A percentile compares a stretch with the other conserved stretches of the same genome.
Evolutionary conservation across 441 rosid species (phyloP).

Genomic region (Erysimum cheiri): DNA sequence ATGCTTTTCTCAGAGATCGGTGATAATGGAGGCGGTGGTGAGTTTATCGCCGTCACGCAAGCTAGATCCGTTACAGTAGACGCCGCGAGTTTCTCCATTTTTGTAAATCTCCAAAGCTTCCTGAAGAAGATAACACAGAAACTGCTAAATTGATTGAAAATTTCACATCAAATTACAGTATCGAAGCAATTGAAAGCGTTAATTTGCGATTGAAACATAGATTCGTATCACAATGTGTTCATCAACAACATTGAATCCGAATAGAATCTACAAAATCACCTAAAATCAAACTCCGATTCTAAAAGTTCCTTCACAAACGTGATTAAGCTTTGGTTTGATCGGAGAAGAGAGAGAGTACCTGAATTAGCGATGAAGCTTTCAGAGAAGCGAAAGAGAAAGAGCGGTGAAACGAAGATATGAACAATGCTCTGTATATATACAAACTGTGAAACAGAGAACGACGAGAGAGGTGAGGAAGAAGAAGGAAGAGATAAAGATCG

Average conservation of each 20-base stretch:
- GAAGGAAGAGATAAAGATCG: conserved; percentile 19
- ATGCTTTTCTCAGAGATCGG: conserved; percentile 40
- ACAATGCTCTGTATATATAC: conserved; percentile 24
- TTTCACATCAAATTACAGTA: no score
- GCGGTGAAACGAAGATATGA: conserved; percentile 39
- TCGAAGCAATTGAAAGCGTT: no score
- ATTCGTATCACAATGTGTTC: not conserved
- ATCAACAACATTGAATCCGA: conserved; percentile 8
- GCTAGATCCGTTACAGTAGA: conserved; percentile 49
- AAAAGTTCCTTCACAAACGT: not conserved
- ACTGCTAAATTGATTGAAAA: not conserved
- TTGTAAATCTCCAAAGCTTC: conserved; percentile 16
- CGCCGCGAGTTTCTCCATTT: conserved; percentile 57
- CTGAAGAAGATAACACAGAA: conserved; percentile 28
- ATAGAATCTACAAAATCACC: not conserved
- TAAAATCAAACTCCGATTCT: not conserved
- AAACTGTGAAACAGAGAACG: conserved; percentile 13
- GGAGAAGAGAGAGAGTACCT: conserved; percentile 38
- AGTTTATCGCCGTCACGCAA: conserved; percentile 36
- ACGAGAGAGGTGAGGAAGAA: conserved; percentile 11
- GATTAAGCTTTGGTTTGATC: conserved; percentile 2
- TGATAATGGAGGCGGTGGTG: conserved; percentile 44
- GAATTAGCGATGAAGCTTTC: not conserved
- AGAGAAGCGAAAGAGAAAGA: conserved; percentile 34
- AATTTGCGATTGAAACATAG: not conserved